Evolutionary conservation across 2,329 filamentous ascomycete species (phyloP), one percentile per base, ranked within the genome.

Genomic region (Rachicladosporium sp.): DNA sequence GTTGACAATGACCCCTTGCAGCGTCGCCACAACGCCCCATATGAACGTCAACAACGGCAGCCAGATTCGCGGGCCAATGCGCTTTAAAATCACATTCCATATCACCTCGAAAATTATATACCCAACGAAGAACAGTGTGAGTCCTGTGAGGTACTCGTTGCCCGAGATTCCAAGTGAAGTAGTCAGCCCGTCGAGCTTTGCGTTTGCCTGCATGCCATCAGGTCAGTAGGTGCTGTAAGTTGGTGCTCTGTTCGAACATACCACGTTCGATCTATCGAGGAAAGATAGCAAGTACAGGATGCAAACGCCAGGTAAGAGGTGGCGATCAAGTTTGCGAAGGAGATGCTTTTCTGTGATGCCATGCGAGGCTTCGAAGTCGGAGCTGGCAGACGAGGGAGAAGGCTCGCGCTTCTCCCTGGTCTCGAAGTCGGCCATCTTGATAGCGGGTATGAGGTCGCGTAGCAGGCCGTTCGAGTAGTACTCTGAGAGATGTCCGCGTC

Each of bases 331-430:
- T 63, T 72, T 82, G 7, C 76, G 64, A 6, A 82, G 50, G 2
- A 83, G 59, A 0, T 64, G 60, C 31, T 65, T 71, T 50, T 81
- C 77, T 40, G 73, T 70, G 23, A 80, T 53, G 31, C 50, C 46
- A 35, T 45, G 41, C 33, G 42, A 34, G 2, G 43, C 43, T n/a
- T 44, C 47, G 31, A 49, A 37, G 13, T 48, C 47, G 6, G 6
- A 21, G 27, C 12, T 19, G 12, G 15, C 19, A 10, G 38, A 31
- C 8, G 37, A 23, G 2, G 31, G 23, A 12, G 31, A 13, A 7
- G 23, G 11, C 10, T 12, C 11, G 10, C 30, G 30, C 19, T 41
- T 37, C 21, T 41, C 39, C 10, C 21, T 27, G 7, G 23, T 27
- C 5, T 27, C 23, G 23, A 27, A 8, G 7, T 27, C 23, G 23